A percentile compares a stretch with the other conserved stretches of the same genome.
These are phyloP conservation scores for Macrolepiota fuliginosa DNA, from an alignment of 768 basidiomycete genomes.

Conservation along the genomic window DNA sequence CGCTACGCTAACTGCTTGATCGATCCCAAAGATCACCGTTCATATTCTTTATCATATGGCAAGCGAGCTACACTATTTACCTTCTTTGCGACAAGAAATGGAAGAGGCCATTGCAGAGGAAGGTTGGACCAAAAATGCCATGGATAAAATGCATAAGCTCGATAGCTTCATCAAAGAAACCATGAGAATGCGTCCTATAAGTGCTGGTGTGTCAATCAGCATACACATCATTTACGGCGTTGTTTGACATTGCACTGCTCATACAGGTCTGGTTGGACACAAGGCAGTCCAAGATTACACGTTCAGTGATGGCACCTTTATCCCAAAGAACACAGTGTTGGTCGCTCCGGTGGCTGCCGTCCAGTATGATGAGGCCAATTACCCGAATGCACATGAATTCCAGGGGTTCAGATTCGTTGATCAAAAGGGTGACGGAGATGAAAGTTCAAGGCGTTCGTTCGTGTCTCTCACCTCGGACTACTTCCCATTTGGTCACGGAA, in stretches of 20 bases:
- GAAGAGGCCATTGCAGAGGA: conserved; percentile 32
- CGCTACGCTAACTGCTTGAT: neutral
- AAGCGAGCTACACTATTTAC: conserved; percentile 27
- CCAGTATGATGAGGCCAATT: conserved; percentile 29
- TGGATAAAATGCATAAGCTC: conserved; percentile 13
- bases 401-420: conserved; percentile 39
- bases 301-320: conserved; percentile 39
- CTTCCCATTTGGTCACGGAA: conserved; percentile 34
- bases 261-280: conserved; percentile 25
- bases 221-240: neutral
- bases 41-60: conserved; percentile 35
- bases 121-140: conserved; percentile 25
- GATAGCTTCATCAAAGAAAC: conserved; percentile 19
- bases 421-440: conserved; percentile 19
- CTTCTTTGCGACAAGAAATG: conserved; percentile 41
- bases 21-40: neutral
- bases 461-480: conserved; percentile 25
- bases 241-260: too few relatives aligned
- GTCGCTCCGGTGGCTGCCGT: conserved; percentile 24
- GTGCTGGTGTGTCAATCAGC: neutral
- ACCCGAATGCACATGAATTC: conserved; percentile 33
- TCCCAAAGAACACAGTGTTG: conserved; percentile 37
- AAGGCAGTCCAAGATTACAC: conserved; percentile 36
- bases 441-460: conserved; percentile 19
- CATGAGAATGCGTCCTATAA: conserved; percentile 11